phyloP scores from a whole-genome alignment of 306 rosid genomes.

The barrel medic (Medicago truncatula) region MtrunA17r5.0-ANR NC_053046.1:36220001-36220500 shows the following conservation, averaged over 20 bases:
- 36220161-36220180: conserved; percentile 64
- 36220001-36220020: conserved; percentile 42
- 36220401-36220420: conserved; percentile 53
- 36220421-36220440: conserved; percentile 80
- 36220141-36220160: conserved; percentile 67
- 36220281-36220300: conserved; percentile 53
- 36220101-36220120: conserved; percentile 64
- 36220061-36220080: conserved; percentile 51
- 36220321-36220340: conserved; percentile 74
- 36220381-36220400: conserved; percentile 83
- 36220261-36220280: conserved; percentile 86
- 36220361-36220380: conserved; percentile 68
- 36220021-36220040: conserved; percentile 23
- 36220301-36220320: conserved; percentile 49
- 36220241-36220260: conserved; percentile 79
- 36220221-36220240: conserved; percentile 77
- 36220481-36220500: conserved; percentile 73
- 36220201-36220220: conserved; percentile 69
- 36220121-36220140: conserved; percentile 76
- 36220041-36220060: conserved; percentile 40
- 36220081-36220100: conserved; percentile 62
- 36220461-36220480: conserved; percentile 58
- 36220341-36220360: conserved; percentile 70
- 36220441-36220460: conserved; percentile 53
- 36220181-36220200: conserved; percentile 75